Percentiles rank a stretch among this genome's conserved stretches.
phyloP scores from a whole-genome alignment of 306 rosid genomes.

The Hippophae rhamnoides region DNA sequence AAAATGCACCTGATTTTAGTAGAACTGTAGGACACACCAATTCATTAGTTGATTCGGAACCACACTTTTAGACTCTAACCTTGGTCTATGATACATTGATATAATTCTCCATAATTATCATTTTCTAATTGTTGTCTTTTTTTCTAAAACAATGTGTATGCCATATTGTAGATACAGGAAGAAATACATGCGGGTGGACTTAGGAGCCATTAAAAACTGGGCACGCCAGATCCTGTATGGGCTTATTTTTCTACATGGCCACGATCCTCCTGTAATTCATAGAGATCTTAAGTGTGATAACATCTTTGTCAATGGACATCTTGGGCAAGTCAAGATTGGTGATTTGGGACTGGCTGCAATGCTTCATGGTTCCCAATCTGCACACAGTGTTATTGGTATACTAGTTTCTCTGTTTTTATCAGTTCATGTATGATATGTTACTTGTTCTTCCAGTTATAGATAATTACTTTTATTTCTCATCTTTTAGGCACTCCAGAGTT shows the following conservation, averaged over 20 bases:
- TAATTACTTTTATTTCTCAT: not conserved
- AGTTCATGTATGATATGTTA: constrained; percentile 3
- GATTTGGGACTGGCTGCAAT: constrained; percentile 83
- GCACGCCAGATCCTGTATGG: constrained; percentile 68
- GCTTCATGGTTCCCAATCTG: constrained; percentile 58
- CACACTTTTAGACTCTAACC: too few species aligned
- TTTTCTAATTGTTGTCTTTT: not conserved
- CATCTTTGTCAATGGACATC: constrained; percentile 87
- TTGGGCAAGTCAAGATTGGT: constrained; percentile 85
- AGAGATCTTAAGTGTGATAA: constrained; percentile 90
- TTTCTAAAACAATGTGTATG: constrained; percentile 9
- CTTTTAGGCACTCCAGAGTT: constrained; percentile 81
- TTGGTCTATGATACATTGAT: too few species aligned
- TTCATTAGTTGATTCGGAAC: too few species aligned
- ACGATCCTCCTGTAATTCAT: constrained; percentile 80
- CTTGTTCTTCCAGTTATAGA: constrained; percentile 3
- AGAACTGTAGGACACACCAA: too few species aligned
- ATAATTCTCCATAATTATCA: too few species aligned
- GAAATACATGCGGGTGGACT: constrained; percentile 47
- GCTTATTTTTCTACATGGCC: constrained; percentile 65
- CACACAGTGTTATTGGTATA: constrained; percentile 84
- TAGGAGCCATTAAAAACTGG: constrained; percentile 71
- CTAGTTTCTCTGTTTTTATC: constrained; percentile 3
- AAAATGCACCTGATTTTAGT: too few species aligned
- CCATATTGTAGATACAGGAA: constrained; percentile 56